Conservation (phyloP, 1,284 basidiomycete genomes). For the Heterobasidion irregulare region DNA sequence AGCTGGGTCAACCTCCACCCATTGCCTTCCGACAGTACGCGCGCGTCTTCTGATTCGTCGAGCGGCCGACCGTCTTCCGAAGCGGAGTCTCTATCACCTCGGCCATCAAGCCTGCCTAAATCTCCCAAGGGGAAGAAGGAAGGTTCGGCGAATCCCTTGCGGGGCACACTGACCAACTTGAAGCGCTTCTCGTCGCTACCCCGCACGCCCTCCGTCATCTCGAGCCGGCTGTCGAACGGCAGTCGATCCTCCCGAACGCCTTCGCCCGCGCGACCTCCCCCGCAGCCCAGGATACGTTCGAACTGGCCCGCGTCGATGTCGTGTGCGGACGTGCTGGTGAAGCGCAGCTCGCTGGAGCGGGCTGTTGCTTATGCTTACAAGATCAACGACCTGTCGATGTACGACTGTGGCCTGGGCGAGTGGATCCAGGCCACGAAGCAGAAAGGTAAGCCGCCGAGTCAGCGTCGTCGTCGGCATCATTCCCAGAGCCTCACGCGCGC, state of each 20-base stretch:
- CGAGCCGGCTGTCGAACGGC: conserved; percentile 6
- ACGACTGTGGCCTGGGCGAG: conserved; percentile 72
- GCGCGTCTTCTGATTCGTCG: conserved; percentile 1
- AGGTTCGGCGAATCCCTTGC: conserved; percentile 5
- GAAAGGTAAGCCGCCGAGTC: conserved; percentile 36
- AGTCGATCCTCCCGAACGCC: conserved; percentile 29
- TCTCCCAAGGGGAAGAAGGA: conserved; percentile 6
- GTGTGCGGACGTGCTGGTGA: conserved; percentile 56
- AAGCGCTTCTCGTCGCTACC: conserved; percentile 58
- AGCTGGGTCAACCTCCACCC: conserved; percentile 21
- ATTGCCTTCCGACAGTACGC: background rate
- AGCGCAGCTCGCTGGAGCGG: conserved; percentile 62
- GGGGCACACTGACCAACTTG: conserved; percentile 22
- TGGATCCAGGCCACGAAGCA: conserved; percentile 60
- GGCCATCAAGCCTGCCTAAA: background rate
- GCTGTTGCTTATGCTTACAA: conserved; percentile 73
- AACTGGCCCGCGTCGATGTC: conserved; percentile 68
- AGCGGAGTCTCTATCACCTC: background rate
- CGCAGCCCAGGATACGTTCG: conserved; percentile 31
- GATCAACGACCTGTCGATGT: conserved; percentile 73
- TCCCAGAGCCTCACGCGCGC: background rate
- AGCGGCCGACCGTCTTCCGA: conserved; percentile 5
- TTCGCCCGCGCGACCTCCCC: conserved; percentile 26
- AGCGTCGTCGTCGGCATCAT: background rate
- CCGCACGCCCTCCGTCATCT: conserved; percentile 40